Percentiles rank a stretch among this genome's conserved stretches.
These are phyloP conservation scores for Hysterium pulicare DNA, from an alignment of 2,329 filamentous ascomycete genomes.

Conservation along the genomic window DNA sequence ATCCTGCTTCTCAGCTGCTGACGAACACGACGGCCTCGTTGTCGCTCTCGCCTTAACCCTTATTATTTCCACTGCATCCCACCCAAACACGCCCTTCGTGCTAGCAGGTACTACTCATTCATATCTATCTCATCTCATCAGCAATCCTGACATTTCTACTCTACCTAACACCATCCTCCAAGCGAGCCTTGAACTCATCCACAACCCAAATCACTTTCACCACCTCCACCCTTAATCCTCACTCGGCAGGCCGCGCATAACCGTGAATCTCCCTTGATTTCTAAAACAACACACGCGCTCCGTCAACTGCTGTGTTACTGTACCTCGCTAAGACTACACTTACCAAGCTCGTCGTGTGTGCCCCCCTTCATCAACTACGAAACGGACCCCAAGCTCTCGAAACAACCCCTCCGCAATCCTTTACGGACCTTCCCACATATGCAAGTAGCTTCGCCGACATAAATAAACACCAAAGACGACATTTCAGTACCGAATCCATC, in stretches of 20 bases:
- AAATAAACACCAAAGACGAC: neutral
- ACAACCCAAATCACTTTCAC: too few relatives aligned
- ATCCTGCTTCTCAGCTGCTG: constrained; percentile 1
- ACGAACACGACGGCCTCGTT: neutral
- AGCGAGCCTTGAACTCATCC: too few relatives aligned
- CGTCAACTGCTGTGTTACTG: too few relatives aligned
- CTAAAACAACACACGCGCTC: too few relatives aligned
- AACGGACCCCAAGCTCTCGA: neutral
- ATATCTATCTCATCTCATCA: too few relatives aligned
- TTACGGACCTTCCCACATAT: neutral
- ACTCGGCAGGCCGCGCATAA: too few relatives aligned
- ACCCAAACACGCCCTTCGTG: neutral
- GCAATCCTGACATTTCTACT: too few relatives aligned
- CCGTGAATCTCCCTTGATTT: too few relatives aligned
- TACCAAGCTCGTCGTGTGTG: neutral
- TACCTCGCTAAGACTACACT: neutral
- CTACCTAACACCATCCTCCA: too few relatives aligned
- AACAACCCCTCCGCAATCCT: neutral
- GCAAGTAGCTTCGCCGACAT: neutral
- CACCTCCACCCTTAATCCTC: too few relatives aligned
- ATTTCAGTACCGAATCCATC: too few relatives aligned
- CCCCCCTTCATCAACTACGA: neutral
- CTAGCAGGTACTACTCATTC: constrained; percentile 1
- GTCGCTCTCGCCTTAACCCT: neutral
- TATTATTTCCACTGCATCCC: neutral